Conservation (phyloP, 805 yeast species). For the Yamadazyma takamatsuzukensis region DNA sequence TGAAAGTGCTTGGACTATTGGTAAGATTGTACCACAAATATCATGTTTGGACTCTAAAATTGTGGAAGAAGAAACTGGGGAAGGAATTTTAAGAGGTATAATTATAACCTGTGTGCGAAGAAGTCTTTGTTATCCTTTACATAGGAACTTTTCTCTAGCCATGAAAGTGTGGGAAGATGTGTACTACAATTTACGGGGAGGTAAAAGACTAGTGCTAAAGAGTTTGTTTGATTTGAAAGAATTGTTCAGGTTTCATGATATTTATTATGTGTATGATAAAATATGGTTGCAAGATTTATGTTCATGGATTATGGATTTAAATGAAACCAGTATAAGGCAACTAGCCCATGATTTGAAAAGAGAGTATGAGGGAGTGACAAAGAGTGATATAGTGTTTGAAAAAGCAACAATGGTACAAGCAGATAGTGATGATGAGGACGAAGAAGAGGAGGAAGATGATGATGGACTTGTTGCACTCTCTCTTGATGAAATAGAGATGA, state of each 20-base stretch:
- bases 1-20: conserved; percentile 94
- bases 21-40: conserved; percentile 78
- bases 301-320: conserved; percentile 63
- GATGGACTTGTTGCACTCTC: conserved; percentile 43
- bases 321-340: conserved; percentile 54
- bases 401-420: conserved; percentile 25
- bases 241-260: conserved; percentile 76
- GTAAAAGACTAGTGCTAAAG: conserved; percentile 62
- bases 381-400: conserved; percentile 53
- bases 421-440: conserved; percentile 14
- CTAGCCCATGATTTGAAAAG: conserved; percentile 63
- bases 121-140: conserved; percentile 75
- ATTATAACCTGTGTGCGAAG: conserved; percentile 65
- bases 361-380: conserved; percentile 34
- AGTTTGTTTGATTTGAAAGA: conserved; percentile 61
- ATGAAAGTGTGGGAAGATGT: conserved; percentile 73
- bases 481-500: conserved; percentile 52
- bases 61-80: conserved; percentile 15
- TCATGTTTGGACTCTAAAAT: conserved; percentile 65
- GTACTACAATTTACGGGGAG: conserved; percentile 58
- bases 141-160: conserved; percentile 62
- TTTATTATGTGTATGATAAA: conserved; percentile 79
- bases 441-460: conserved; percentile 13
- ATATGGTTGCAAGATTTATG: conserved; percentile 74
- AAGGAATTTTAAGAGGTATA: conserved; percentile 45